Evolutionary conservation across 192 early-diverging fungal genomes (phyloP).

Genomic region (Linnemannia elongata): DNA sequence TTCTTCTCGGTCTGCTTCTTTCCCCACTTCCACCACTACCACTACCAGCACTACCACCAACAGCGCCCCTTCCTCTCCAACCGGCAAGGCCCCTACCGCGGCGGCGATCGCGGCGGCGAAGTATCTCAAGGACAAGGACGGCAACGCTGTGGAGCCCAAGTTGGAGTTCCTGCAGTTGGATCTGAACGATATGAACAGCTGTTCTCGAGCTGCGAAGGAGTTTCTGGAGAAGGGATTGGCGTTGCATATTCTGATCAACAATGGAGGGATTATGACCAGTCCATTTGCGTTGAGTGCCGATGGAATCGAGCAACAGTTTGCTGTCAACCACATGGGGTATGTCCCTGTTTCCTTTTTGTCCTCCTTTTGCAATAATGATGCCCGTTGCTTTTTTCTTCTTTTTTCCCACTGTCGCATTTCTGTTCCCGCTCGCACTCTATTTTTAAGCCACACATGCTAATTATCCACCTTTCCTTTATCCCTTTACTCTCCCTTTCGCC

Average conservation of each 20-base stretch:
- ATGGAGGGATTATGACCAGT: constrained; percentile 41
- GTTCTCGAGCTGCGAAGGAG: constrained; percentile 41
- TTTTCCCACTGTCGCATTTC: background rate
- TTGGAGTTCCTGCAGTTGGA: constrained; percentile 56
- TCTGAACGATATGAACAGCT: constrained; percentile 45
- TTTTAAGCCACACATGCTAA: no score
- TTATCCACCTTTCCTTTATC: no score
- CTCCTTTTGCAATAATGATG: background rate
- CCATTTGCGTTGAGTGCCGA: constrained; percentile 48
- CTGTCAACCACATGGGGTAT: constrained; percentile 66
- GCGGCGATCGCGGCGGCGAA: background rate
- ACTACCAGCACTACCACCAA: no score
- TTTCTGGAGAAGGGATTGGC: constrained; percentile 57
- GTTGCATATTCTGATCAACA: constrained; percentile 64
- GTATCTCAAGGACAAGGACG: background rate
- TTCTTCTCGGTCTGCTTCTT: no score
- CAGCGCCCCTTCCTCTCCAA: no score
- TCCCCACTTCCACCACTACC: no score
- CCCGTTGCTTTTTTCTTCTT: background rate
- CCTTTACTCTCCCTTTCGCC: no score
- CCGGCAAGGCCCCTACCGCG: no score
- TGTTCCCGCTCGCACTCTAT: no score
- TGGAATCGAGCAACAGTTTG: constrained; percentile 63
- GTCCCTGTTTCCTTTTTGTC: background rate
- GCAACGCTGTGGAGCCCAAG: constrained; percentile 5